These are phyloP conservation scores for Rhinocladiella mackenziei DNA, from an alignment of 2,329 filamentous ascomycete genomes.

Conservation along the genomic window DNA sequence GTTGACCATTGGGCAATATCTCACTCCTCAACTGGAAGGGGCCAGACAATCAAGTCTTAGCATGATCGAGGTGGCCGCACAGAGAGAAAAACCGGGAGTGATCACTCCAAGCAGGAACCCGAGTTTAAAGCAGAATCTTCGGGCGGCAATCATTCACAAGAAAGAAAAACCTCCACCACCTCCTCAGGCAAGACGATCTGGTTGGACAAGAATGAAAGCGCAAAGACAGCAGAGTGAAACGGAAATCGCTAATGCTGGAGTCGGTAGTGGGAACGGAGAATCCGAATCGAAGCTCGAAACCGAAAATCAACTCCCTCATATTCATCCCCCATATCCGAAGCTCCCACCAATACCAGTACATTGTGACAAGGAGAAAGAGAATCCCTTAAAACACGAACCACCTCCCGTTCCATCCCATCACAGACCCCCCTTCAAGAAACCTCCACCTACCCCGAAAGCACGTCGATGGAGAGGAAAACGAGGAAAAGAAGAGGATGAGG, in stretches of 20 bases:
- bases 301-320: constrained; percentile 9
- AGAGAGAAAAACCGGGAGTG: constrained; percentile 76
- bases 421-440: constrained; percentile 25
- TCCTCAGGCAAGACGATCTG: constrained; percentile 31
- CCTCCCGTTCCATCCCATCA: constrained; percentile 18
- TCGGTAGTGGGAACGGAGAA: constrained; percentile 1
- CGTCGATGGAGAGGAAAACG: constrained; percentile 39
- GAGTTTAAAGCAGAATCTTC: constrained; percentile 27
- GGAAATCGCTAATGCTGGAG: constrained; percentile 14
- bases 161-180: constrained; percentile 29
- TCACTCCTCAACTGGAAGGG: constrained; percentile 50
- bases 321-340: constrained; percentile 3
- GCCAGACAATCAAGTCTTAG: constrained; percentile 70
- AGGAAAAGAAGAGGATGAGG: constrained; percentile 31
- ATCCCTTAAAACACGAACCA: constrained; percentile 3
- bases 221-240: constrained; percentile 15
- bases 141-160: constrained; percentile 24
- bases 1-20: constrained; percentile 27
- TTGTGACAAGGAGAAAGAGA: constrained; percentile 6
- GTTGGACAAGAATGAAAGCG: constrained; percentile 19
- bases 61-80: constrained; percentile 71
- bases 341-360: neutral
- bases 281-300: neutral
- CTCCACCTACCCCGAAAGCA: constrained; percentile 36
- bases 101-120: constrained; percentile 67